Evolutionary conservation across 805 yeast species (phyloP), one percentile per base, ranked within the genome.

Genomic region (Metschnikowia sp.): DNA sequence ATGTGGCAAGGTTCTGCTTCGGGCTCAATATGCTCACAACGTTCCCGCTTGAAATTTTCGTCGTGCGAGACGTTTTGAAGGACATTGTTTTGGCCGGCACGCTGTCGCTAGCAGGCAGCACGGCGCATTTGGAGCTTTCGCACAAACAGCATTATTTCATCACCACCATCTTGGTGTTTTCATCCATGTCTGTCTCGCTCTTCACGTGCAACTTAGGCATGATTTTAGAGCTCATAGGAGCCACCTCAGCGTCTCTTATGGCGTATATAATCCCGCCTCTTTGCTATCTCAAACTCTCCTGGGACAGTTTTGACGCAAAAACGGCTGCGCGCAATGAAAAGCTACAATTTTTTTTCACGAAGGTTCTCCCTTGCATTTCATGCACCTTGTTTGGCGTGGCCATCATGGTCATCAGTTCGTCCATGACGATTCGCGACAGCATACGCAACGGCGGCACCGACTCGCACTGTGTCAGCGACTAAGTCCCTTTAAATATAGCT

Each of bases 11-110:
- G 45, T 79, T 91, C 53, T 88, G 96, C 56, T 90, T 90, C 63
- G 97, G 97, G 0, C 73, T 90, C 58, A 90, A 90, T 60, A 90
- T 90, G 97, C 72, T 90, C 42, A 90, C 97, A 0, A 90, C 97
- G 0, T 83, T 87, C 54, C 98, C 98, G 0, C 64, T 91, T 44
- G 98, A 91, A 64, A 79, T 91, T 0, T 91, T 90, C 63, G 98
- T 92, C 2, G 83, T 94, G 31, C 70, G 97, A 52, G 96, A 91
- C 55, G 96, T 91, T 1, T 64, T 88, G n/a, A 77, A 81, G 49
- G 95, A 88, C 55, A 68, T 84, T 60, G 66, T 72, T 58, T 74
- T 44, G 63, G 54, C 61, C 7, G 33, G 18, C 8, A 18, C 36
- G 22, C 36, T 39, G 11, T 12, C 6, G 18, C 12, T 35, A 18